phyloP scores from a whole-genome alignment of 2,329 filamentous ascomycete genomes.

The Fusarium torulosum region DNA sequence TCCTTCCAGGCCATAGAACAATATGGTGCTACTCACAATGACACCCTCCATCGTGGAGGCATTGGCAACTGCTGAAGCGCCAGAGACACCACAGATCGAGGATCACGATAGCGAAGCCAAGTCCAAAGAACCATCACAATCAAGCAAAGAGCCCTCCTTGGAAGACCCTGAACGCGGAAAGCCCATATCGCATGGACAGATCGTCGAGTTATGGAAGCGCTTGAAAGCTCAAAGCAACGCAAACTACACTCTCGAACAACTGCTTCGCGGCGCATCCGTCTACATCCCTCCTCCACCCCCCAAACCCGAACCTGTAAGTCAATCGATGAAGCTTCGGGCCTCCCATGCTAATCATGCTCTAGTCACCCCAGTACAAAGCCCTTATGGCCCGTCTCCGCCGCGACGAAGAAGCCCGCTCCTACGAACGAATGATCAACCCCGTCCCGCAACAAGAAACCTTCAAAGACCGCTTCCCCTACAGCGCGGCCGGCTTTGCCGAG shows the following conservation, averaged over 20 bases:
- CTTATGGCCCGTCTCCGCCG: conserved; percentile 87
- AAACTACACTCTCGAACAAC: conserved; percentile 70
- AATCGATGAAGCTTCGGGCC: conserved; percentile 42
- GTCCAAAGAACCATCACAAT: conserved; percentile 6
- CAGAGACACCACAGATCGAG: conserved; percentile 14
- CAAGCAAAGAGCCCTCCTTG: conserved; percentile 65
- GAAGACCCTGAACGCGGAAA: conserved; percentile 67
- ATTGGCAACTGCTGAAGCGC: conserved; percentile 56
- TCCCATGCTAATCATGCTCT: background rate
- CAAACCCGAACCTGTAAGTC: conserved; percentile 79
- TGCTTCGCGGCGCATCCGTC: conserved; percentile 78
- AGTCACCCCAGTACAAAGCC: conserved; percentile 86
- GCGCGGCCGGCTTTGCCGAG: conserved; percentile 68
- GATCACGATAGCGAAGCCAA: conserved; percentile 37
- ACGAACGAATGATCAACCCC: conserved; percentile 82
- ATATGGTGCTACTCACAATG: conserved; percentile 84
- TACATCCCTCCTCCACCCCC: conserved; percentile 85
- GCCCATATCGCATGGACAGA: conserved; percentile 78
- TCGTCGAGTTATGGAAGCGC: conserved; percentile 71
- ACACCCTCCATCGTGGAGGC: conserved; percentile 76
- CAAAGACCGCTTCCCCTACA: conserved; percentile 67
- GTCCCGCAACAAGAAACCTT: conserved; percentile 68
- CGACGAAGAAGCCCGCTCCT: conserved; percentile 84
- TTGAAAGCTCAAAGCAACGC: conserved; percentile 56
- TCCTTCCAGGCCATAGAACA: background rate